Percentiles rank a stretch among this genome's conserved stretches.
Evolutionary conservation across 148 eudicot species (phyloP).

Genomic region (Linanthus parryae): DNA sequence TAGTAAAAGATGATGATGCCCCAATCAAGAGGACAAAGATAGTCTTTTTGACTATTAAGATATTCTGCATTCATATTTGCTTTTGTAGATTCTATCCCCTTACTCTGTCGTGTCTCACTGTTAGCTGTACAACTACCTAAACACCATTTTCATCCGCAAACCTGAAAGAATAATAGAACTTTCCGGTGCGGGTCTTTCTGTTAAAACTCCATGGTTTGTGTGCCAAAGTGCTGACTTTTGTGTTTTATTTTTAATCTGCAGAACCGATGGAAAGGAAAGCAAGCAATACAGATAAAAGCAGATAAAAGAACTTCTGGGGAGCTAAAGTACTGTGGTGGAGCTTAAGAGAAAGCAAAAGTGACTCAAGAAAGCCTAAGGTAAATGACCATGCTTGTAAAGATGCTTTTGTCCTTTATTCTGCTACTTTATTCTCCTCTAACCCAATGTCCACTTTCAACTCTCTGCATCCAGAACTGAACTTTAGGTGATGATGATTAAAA

Average conservation of each 20-base stretch:
- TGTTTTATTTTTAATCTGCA: not conserved
- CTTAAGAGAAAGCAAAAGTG: slow-evolving; percentile 14
- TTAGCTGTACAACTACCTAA: not conserved
- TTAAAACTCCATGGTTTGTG: too few species aligned
- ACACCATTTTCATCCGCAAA: not conserved
- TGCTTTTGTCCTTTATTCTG: slow-evolving; percentile 13
- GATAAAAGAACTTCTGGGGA: slow-evolving; percentile 1
- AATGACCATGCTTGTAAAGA: slow-evolving; percentile 7
- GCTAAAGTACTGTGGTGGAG: slow-evolving; percentile 7
- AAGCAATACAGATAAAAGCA: not conserved
- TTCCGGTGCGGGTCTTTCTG: too few species aligned
- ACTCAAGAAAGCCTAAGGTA: slow-evolving; percentile 4
- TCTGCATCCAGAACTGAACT: slow-evolving; percentile 3
- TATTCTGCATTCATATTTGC: not conserved
- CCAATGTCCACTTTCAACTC: slow-evolving; percentile 1
- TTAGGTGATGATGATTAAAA: too few species aligned
- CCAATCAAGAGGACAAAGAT: slow-evolving; percentile 10
- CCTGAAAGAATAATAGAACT: not conserved
- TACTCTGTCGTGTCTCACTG: not conserved
- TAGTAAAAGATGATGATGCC: slow-evolving; percentile 6
- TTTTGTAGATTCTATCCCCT: slow-evolving; percentile 1
- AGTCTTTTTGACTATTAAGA: slow-evolving; percentile 8
- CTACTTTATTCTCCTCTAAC: slow-evolving; percentile 9
- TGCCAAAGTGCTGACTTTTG: not conserved
- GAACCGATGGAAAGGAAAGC: not conserved